Evolutionary conservation across 2,329 filamentous ascomycete species (phyloP).

Genomic region (Arthrinium puccinioides): DNA sequence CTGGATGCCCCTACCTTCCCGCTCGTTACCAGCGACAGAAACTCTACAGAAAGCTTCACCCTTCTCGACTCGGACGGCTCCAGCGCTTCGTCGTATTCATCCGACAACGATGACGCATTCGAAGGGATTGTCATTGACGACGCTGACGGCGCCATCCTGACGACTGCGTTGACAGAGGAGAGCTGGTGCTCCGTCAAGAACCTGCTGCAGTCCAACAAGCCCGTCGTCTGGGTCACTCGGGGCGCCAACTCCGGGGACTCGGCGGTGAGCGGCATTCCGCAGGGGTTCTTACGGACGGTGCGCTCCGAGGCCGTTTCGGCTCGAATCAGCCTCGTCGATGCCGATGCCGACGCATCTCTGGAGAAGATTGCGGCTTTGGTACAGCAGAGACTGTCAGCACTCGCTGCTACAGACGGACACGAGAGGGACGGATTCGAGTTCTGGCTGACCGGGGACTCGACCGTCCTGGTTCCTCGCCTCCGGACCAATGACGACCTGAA

Average conservation of each 20-base stretch:
- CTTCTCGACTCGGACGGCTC: slow-evolving; percentile 1
- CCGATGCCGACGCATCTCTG: neutral
- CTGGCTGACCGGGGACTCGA: slow-evolving; percentile 3
- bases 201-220: no score
- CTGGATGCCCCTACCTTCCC: neutral
- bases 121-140: no score
- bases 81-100: neutral
- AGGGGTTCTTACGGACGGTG: slow-evolving; percentile 4
- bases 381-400: neutral
- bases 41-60: neutral
- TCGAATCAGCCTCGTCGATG: slow-evolving; percentile 1
- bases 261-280: neutral
- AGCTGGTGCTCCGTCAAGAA: no score
- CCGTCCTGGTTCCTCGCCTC: slow-evolving; percentile 3
- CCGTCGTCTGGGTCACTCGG: slow-evolving; percentile 3
- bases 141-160: no score
- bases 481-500: slow-evolving; percentile 3
- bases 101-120: neutral
- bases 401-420: no score
- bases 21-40: neutral
- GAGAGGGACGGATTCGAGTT: slow-evolving; percentile 2
- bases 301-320: neutral
- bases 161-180: no score
- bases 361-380: neutral
- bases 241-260: slow-evolving; percentile 3